Conservation (phyloP, 2,329 filamentous ascomycete species). For the Gnomoniopsis sp. region DNA sequence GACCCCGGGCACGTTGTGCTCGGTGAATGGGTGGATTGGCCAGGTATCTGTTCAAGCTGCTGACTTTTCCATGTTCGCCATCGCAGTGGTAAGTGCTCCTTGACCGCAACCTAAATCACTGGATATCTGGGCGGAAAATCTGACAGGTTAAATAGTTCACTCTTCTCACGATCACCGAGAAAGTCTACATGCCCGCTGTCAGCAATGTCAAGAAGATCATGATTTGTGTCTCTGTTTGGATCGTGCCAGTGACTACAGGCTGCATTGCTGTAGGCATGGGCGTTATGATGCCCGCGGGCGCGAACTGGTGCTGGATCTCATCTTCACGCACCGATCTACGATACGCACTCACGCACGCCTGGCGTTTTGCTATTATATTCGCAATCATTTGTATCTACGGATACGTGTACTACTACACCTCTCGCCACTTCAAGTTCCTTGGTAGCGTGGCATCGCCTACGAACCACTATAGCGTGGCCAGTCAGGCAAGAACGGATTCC, state of each 20-base stretch:
- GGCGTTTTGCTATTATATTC: slow-evolving; percentile 41
- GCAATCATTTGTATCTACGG: slow-evolving; percentile 37
- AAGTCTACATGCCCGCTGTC: slow-evolving; percentile 29
- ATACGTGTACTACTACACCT: slow-evolving; percentile 38
- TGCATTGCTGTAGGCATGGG: slow-evolving; percentile 26
- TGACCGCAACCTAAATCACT: not conserved
- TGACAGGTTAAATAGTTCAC: not conserved
- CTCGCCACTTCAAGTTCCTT: slow-evolving; percentile 21
- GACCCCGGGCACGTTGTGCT: slow-evolving; percentile 30
- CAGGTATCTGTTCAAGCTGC: slow-evolving; percentile 43
- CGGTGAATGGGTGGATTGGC: slow-evolving; percentile 40
- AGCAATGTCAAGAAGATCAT: slow-evolving; percentile 27
- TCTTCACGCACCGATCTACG: slow-evolving; percentile 32
- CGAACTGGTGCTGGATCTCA: slow-evolving; percentile 45
- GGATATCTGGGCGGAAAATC: not conserved
- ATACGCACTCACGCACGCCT: slow-evolving; percentile 41
- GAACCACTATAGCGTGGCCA: not conserved
- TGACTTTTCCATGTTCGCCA: slow-evolving; percentile 41
- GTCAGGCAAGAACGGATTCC: not conserved
- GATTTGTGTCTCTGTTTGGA: slow-evolving; percentile 37
- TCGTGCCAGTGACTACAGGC: slow-evolving; percentile 36
- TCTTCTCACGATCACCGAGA: slow-evolving; percentile 22
- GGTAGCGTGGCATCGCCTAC: not conserved
- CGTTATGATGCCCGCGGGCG: slow-evolving; percentile 32
- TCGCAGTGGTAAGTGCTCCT: slow-evolving; percentile 31